Evolutionary conservation across 129 eudicot genomes (phyloP), one percentile per base, ranked within the genome.

Genomic region (Arctium minus): DNA sequence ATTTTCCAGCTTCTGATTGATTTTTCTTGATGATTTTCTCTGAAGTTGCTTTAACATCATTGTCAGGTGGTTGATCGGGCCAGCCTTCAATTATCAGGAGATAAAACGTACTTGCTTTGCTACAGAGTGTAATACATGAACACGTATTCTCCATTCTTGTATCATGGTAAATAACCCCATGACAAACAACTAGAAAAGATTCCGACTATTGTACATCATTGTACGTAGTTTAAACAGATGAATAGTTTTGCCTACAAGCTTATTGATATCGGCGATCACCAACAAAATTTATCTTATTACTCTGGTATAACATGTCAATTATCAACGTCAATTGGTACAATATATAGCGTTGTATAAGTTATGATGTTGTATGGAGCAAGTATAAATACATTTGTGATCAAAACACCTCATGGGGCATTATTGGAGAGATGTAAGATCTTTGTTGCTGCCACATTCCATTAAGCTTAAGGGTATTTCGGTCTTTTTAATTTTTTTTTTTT

Each of bases 71-170:
- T 90, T 38, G 94, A 91, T 10, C 82, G 29, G 33, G 90, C 92
- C 13, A 89, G 86, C 84, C 85, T 81, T 39, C 90, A 85, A 64
- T 77, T 81, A 40, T 84, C 78, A 8, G 70, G 38, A 76, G 97
- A 91, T 73, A 85, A 88, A 76, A 91, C 86, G 15, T 77, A 78
- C 68, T 84, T 93, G 83, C 92, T 93, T 31, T 74, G 92, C 87
- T 86, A 77, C 81, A 76, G 37, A 27, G 39, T 72, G 39, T 77
- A 81, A 78, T 35, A 65, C 72, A 46, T 77, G 31, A 53, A 36
- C 71, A 44, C 30, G 68, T 15, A 31, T 39, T 15, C 18, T 67
- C 38, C 35, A 80, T 80, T 48, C 2, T 22, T 72, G 40, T 72
- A 81, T 56, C 79, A 71, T 33, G 33, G 31, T 72, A 36, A 79